A percentile compares a stretch with the other conserved stretches of the same genome.
Conservation (phyloP, 441 rosid species). For the Francoa sonchifolia region DNA sequence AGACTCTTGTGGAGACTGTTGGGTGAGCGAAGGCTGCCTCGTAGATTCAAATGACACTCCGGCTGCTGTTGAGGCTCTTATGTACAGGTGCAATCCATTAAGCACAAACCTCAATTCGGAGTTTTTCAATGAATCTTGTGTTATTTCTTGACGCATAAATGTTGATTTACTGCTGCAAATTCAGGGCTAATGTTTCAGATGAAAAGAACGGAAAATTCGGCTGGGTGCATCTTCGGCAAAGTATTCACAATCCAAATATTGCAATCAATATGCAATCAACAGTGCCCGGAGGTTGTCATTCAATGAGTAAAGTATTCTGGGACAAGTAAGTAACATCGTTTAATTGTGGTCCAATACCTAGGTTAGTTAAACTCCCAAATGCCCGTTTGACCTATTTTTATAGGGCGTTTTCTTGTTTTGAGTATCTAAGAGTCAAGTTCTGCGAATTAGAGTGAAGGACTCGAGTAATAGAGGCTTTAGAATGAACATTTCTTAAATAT, state of each 20-base stretch:
- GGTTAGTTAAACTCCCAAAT: neutral
- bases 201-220: conserved; percentile 47
- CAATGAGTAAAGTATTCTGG: conserved; percentile 34
- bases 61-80: conserved; percentile 65
- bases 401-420: too few species aligned
- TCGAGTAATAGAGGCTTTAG: too few species aligned
- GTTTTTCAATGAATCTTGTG: neutral
- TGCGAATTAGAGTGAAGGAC: too few species aligned
- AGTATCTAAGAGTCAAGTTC: too few species aligned
- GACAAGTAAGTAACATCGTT: conserved; percentile 28
- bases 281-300: conserved; percentile 52
- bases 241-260: conserved; percentile 79
- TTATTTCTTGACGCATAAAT: too few species aligned
- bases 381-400: too few species aligned
- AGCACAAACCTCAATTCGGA: too few species aligned
- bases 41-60: conserved; percentile 66
- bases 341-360: neutral
- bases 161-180: neutral
- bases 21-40: conserved; percentile 87
- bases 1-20: conserved; percentile 86
- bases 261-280: conserved; percentile 72
- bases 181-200: conserved; percentile 57
- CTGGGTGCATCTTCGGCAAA: conserved; percentile 81
- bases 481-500: neutral
- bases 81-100: too few species aligned